phyloP scores from a whole-genome alignment of 805 yeast species.

The Cyberlindnera samutprakarnensis region DNA sequence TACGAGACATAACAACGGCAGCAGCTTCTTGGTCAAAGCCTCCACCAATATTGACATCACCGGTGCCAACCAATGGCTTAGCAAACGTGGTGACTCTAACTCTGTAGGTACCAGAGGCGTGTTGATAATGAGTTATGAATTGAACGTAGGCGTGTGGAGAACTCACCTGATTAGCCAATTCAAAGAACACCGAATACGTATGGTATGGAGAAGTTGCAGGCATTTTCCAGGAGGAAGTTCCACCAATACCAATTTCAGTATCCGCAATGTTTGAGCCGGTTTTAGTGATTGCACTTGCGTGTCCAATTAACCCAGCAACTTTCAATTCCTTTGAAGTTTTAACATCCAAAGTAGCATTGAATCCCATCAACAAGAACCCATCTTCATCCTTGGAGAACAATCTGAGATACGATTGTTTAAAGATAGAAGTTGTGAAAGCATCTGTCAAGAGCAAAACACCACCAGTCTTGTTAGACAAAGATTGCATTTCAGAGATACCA shows the following conservation, averaged over 20 bases:
- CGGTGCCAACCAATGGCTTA: conserved; percentile 51
- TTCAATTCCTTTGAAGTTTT: conserved; percentile 83
- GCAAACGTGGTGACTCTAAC: conserved; percentile 84
- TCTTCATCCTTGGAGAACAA: conserved; percentile 81
- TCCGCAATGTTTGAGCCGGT: conserved; percentile 78
- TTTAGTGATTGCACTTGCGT: conserved; percentile 62
- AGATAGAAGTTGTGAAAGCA: conserved; percentile 90
- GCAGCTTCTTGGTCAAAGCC: conserved; percentile 99
- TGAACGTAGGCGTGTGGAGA: conserved; percentile 53
- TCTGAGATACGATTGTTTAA: conserved; percentile 86
- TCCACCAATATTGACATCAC: conserved; percentile 44
- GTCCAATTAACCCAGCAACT: conserved; percentile 90
- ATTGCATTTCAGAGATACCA: conserved; percentile 91
- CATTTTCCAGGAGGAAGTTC: conserved; percentile 82
- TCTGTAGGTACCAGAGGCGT: conserved; percentile 86
- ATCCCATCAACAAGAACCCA: conserved; percentile 82
- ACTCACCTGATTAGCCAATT: conserved; percentile 44
- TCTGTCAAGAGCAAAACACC: conserved; percentile 85
- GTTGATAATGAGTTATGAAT: conserved; percentile 89
- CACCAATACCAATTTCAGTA: conserved; percentile 90
- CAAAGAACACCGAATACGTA: conserved; percentile 85
- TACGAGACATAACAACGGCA: conserved; percentile 85
- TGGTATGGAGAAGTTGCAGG: conserved; percentile 81
- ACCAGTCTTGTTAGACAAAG: conserved; percentile 78
- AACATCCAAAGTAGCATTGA: conserved; percentile 83